A percentile compares a stretch with the other conserved stretches of the same genome.
Evolutionary conservation across 495 filamentous ascomycete genomes (phyloP).

Genomic region (Penicillium dipodomyicola): DNA sequence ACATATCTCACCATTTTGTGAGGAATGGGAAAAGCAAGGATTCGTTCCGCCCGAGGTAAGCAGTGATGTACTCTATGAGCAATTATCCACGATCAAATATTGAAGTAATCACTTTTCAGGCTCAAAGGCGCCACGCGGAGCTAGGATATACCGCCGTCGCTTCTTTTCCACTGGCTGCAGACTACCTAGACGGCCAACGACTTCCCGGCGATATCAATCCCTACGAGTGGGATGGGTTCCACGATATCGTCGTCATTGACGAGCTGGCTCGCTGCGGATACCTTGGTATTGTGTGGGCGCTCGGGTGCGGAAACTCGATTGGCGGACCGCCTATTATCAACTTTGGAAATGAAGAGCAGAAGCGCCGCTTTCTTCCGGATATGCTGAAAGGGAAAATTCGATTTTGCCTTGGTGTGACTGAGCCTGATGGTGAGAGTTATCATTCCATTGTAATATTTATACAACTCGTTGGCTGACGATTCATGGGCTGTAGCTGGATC

Average conservation of each 20-base stretch:
- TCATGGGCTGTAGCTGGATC: conserved; percentile 26
- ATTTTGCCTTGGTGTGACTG: conserved; percentile 51
- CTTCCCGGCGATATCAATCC: conserved; percentile 34
- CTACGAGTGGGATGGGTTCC: conserved; percentile 42
- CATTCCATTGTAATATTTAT: too few relatives aligned
- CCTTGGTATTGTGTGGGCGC: conserved; percentile 38
- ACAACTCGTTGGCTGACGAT: too few relatives aligned
- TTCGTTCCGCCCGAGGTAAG: conserved; percentile 20
- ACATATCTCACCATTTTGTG: conserved; percentile 42
- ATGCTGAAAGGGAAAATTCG: conserved; percentile 38
- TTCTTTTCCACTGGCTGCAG: conserved; percentile 19
- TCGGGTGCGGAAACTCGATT: conserved; percentile 46
- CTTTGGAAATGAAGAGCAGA: conserved; percentile 46
- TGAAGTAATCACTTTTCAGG: conserved; percentile 8
- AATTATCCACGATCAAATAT: too few relatives aligned
- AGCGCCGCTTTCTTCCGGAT: conserved; percentile 41
- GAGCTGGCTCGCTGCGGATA: conserved; percentile 40
- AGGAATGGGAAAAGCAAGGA: conserved; percentile 31
- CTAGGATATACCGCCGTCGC: conserved; percentile 27
- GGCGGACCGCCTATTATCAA: conserved; percentile 48
- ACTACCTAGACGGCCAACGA: conserved; percentile 20
- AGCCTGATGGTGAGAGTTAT: conserved; percentile 36
- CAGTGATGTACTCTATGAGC: too few relatives aligned
- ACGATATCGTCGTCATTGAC: conserved; percentile 42
- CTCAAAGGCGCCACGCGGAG: conserved; percentile 19